Evolutionary conservation across 1,284 basidiomycete genomes (phyloP).

Genomic region (Cerioporus squamosus): DNA sequence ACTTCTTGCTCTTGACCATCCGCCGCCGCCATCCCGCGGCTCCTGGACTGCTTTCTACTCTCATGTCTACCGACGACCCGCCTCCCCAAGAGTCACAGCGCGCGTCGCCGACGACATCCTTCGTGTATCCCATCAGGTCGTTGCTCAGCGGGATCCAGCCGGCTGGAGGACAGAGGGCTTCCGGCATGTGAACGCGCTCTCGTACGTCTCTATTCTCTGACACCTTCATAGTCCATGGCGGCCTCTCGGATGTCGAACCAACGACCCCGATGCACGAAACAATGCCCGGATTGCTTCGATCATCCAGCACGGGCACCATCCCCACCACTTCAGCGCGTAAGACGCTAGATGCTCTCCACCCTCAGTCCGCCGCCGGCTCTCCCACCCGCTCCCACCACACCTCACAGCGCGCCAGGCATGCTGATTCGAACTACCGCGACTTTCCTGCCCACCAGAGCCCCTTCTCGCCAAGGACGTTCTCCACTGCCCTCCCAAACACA

Average conservation of each 20-base stretch:
- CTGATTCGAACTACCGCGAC: slow-evolving; percentile 35
- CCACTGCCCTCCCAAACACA: slow-evolving; percentile 14
- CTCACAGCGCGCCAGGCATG: not conserved
- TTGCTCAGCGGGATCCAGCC: slow-evolving; percentile 37
- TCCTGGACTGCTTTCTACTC: not conserved
- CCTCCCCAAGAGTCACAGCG: not conserved
- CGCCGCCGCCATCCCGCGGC: not conserved
- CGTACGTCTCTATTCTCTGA: slow-evolving; percentile 5
- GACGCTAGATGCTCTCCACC: not conserved
- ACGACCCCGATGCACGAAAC: too few species aligned
- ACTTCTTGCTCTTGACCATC: not conserved
- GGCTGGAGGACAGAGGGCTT: slow-evolving; percentile 8
- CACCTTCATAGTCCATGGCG: slow-evolving; percentile 11
- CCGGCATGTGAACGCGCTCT: slow-evolving; percentile 11
- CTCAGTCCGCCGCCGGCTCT: not conserved
- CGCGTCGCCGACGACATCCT: slow-evolving; percentile 12
- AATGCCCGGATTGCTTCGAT: not conserved
- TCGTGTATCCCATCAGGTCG: slow-evolving; percentile 39
- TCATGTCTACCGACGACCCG: slow-evolving; percentile 4
- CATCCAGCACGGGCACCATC: slow-evolving; percentile 3
- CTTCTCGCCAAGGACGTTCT: slow-evolving; percentile 28
- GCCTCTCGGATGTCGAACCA: not conserved
- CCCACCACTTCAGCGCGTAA: not conserved
- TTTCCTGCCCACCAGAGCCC: slow-evolving; percentile 27
- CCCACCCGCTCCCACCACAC: not conserved